These are phyloP conservation scores for Isochrysis galbana DNA, from an alignment of 78 protist genomes.

Conservation along the genomic window DNA sequence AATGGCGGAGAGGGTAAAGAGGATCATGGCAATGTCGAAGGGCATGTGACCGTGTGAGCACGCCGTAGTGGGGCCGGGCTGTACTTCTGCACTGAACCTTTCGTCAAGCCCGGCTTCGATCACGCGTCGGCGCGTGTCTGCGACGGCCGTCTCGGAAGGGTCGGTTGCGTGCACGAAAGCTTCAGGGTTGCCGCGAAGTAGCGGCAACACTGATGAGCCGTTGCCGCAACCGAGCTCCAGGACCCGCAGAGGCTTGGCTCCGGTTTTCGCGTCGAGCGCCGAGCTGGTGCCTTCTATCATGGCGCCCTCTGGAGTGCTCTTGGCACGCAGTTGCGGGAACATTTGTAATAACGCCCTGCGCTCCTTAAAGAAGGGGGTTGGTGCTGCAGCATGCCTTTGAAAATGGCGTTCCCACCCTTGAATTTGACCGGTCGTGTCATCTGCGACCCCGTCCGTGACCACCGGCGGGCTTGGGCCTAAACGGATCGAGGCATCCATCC, in stretches of 20 bases:
- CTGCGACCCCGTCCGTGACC: too few relatives aligned
- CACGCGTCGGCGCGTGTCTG: neutral
- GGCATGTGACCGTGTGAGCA: neutral
- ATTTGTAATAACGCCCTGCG: neutral
- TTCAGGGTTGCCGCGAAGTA: neutral
- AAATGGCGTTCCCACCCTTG: neutral
- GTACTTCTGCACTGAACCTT: neutral
- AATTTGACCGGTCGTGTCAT: too few relatives aligned
- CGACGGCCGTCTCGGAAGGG: neutral
- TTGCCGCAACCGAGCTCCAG: neutral
- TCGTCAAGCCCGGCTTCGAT: neutral
- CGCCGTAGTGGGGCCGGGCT: neutral
- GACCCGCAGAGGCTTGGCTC: neutral
- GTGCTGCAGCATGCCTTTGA: neutral
- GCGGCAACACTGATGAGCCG: neutral
- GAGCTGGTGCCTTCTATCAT: neutral
- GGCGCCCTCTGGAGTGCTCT: neutral
- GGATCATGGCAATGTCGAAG: neutral
- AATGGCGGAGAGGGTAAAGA: neutral
- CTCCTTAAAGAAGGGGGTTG: neutral
- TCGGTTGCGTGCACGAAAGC: neutral
- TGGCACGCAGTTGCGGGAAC: neutral
- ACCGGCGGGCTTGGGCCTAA: too few relatives aligned
- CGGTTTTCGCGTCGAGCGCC: too few relatives aligned
- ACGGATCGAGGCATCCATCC: too few relatives aligned